phyloP scores from a whole-genome alignment of 176 grass and related monocot species.

The Oryza officinalis region DNA sequence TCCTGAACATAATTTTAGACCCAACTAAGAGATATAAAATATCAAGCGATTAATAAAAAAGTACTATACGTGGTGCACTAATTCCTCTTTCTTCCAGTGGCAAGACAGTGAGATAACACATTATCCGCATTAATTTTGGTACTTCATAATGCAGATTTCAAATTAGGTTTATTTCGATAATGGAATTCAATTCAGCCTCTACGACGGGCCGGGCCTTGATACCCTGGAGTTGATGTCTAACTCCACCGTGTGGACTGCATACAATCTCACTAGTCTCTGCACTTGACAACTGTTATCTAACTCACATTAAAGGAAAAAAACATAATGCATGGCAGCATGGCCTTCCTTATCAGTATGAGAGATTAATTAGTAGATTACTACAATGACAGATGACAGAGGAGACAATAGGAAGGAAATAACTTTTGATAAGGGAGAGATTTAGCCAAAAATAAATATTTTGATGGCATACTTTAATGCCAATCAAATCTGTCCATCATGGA shows the following conservation, averaged over 20 bases:
- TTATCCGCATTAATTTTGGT: neutral
- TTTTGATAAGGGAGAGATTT: too few relatives aligned
- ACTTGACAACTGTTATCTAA: too few relatives aligned
- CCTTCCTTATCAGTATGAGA: neutral
- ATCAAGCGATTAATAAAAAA: neutral
- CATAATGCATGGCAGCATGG: neutral
- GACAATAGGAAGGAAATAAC: neutral
- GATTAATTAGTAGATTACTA: neutral
- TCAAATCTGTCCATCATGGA: too few relatives aligned
- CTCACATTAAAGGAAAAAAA: neutral
- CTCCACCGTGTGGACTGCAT: too few relatives aligned
- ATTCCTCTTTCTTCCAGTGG: constrained; percentile 15
- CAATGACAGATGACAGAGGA: neutral
- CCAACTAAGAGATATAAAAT: constrained; percentile 22
- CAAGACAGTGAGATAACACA: constrained; percentile 27
- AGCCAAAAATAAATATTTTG: too few relatives aligned
- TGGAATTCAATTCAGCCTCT: too few relatives aligned
- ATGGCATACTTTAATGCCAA: too few relatives aligned
- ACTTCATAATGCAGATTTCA: neutral
- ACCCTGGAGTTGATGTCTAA: too few relatives aligned
- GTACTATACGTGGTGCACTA: constrained; percentile 2
- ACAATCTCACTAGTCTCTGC: too few relatives aligned
- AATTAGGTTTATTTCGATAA: too few relatives aligned
- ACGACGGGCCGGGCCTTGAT: too few relatives aligned
- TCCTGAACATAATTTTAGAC: constrained; percentile 12